Percentiles rank a stretch among this genome's conserved stretches.
These are phyloP conservation scores for Limtongozyma cylindracea DNA, from an alignment of 805 yeast species.

Conservation along the genomic window DNA sequence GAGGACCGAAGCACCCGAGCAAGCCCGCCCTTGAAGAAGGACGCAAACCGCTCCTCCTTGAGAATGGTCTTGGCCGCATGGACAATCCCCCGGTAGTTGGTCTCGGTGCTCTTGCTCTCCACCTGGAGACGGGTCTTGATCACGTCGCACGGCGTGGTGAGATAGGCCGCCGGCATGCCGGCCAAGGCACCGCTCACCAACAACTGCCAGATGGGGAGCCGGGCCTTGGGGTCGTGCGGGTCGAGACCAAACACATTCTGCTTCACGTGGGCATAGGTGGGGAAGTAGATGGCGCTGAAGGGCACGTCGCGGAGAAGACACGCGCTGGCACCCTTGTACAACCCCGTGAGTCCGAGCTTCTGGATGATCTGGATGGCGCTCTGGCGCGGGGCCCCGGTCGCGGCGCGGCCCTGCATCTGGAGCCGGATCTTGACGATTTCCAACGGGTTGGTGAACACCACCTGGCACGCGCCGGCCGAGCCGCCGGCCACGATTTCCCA, in stretches of 20 bases:
- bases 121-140: slow-evolving; percentile 87
- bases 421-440: slow-evolving; percentile 89
- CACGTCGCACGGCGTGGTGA: slow-evolving; percentile 94
- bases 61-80: slow-evolving; percentile 58
- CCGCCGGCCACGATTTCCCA: slow-evolving; percentile 80
- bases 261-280: slow-evolving; percentile 86
- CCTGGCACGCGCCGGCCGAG: slow-evolving; percentile 92
- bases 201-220: slow-evolving; percentile 63
- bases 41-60: slow-evolving; percentile 61
- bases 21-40: slow-evolving; percentile 89
- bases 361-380: slow-evolving; percentile 51
- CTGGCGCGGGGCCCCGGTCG: slow-evolving; percentile 8
- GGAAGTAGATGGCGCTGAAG: slow-evolving; percentile 90
- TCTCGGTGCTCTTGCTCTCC: slow-evolving; percentile 53
- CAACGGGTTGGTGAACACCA: slow-evolving; percentile 82
- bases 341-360: slow-evolving; percentile 60
- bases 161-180: slow-evolving; percentile 93
- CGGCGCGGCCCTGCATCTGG: slow-evolving; percentile 68
- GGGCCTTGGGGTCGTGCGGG: slow-evolving; percentile 34
- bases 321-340: slow-evolving; percentile 80
- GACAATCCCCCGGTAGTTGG: slow-evolving; percentile 46
- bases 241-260: slow-evolving; percentile 62
- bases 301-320: slow-evolving; percentile 91
- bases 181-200: slow-evolving; percentile 81
- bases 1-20: slow-evolving; percentile 90